Evolutionary conservation across 1,139 yeast genomes (phyloP).

Genomic region (Hyphopichia khmerensis): DNA sequence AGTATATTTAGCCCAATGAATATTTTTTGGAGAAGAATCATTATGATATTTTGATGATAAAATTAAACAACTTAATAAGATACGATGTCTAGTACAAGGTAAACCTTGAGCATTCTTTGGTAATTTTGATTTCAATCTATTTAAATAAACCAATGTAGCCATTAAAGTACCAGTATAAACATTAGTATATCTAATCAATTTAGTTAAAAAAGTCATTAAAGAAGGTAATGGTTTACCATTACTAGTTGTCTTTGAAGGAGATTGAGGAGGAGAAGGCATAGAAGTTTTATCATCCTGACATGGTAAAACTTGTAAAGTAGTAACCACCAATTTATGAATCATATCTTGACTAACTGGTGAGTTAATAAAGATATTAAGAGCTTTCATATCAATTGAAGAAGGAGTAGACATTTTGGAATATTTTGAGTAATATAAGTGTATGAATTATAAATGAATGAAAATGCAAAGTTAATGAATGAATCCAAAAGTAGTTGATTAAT

Average conservation of each 20-base stretch:
- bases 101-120: slow-evolving; percentile 74
- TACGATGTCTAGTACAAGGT: slow-evolving; percentile 77
- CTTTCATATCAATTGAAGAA: slow-evolving; percentile 44
- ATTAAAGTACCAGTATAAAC: slow-evolving; percentile 76
- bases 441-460: not conserved
- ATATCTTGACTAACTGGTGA: slow-evolving; percentile 65
- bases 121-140: slow-evolving; percentile 55
- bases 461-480: not conserved
- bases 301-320: slow-evolving; percentile 62
- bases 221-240: slow-evolving; percentile 56
- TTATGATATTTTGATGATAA: slow-evolving; percentile 72
- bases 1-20: slow-evolving; percentile 76
- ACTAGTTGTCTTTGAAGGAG: slow-evolving; percentile 23
- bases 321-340: slow-evolving; percentile 62
- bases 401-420: slow-evolving; percentile 4
- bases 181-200: slow-evolving; percentile 67
- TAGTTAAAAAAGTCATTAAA: slow-evolving; percentile 70
- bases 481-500: not conserved
- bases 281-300: slow-evolving; percentile 39
- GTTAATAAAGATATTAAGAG: slow-evolving; percentile 52
- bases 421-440: not conserved
- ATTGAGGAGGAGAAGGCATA: slow-evolving; percentile 32
- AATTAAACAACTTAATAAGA: slow-evolving; percentile 69
- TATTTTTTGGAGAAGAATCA: slow-evolving; percentile 74
- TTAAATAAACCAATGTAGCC: slow-evolving; percentile 68